phyloP scores from a whole-genome alignment of 495 filamentous ascomycete species.

The Daldinia caldariorum region DNA sequence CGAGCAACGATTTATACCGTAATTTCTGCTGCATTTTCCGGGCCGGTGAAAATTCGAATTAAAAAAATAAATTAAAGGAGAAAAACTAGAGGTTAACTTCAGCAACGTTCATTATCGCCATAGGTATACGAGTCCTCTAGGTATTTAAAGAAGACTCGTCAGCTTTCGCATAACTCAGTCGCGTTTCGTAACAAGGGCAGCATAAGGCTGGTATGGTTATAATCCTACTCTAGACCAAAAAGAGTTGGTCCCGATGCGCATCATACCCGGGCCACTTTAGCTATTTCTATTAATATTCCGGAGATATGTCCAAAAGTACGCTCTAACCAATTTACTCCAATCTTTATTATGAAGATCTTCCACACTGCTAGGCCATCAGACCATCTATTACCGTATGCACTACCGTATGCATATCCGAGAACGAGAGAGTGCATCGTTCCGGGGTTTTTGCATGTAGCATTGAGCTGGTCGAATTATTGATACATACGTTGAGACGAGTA shows the following conservation, averaged over 20 bases:
- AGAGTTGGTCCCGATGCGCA: background rate
- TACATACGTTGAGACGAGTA: no score
- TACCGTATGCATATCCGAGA: background rate
- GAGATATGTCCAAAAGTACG: background rate
- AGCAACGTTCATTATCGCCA: background rate
- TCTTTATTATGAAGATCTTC: background rate
- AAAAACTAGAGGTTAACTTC: background rate
- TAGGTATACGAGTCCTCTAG: background rate
- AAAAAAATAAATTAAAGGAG: background rate
- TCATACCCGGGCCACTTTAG: background rate
- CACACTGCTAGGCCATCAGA: background rate
- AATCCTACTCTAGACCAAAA: constrained; percentile 2
- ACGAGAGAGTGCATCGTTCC: background rate
- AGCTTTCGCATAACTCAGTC: background rate
- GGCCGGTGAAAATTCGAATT: background rate
- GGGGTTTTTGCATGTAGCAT: background rate
- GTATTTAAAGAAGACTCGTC: background rate
- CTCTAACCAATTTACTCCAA: background rate
- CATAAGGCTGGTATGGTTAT: background rate
- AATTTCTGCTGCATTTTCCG: constrained; percentile 28
- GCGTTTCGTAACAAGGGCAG: background rate
- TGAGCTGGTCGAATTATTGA: background rate
- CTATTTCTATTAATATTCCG: background rate
- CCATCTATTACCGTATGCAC: background rate
- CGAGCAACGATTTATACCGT: constrained; percentile 20